These are phyloP conservation scores for Populus pruinosa DNA, from an alignment of 345 rosid species.

Conservation along the genomic window DNA sequence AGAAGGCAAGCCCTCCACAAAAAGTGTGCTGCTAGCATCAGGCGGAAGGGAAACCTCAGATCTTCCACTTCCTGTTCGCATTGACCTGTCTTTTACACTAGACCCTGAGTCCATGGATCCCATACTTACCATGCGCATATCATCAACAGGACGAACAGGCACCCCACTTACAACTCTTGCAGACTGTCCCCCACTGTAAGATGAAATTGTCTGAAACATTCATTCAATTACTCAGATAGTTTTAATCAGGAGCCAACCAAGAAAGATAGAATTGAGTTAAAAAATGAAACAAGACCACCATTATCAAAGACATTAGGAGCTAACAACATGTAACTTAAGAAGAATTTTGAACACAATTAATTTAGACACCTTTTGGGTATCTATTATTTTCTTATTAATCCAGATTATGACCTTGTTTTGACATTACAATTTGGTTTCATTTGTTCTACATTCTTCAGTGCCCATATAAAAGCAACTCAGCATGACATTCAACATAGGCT, in stretches of 20 bases:
- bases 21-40: slow-evolving; percentile 54
- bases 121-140: slow-evolving; percentile 32
- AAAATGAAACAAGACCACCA: not conserved
- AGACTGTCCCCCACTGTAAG: slow-evolving; percentile 47
- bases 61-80: slow-evolving; percentile 47
- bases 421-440: not conserved
- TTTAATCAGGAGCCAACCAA: not conserved
- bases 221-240: slow-evolving; percentile 4
- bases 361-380: not conserved
- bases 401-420: not conserved
- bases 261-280: not conserved
- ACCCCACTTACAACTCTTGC: slow-evolving; percentile 40
- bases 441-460: not conserved
- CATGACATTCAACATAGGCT: not conserved
- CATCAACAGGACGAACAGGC: slow-evolving; percentile 40
- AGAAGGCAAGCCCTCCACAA: slow-evolving; percentile 64
- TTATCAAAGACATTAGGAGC: not conserved
- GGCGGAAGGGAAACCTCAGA: slow-evolving; percentile 56
- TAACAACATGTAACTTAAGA: not conserved
- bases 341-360: not conserved
- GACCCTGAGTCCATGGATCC: slow-evolving; percentile 39
- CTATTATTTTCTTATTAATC: not conserved
- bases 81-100: slow-evolving; percentile 35
- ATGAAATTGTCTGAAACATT: slow-evolving; percentile 44
- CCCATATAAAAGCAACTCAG: not conserved